Evolutionary conservation across 2,329 filamentous ascomycete species (phyloP).

Genomic region (Epichloe glyceriae): DNA sequence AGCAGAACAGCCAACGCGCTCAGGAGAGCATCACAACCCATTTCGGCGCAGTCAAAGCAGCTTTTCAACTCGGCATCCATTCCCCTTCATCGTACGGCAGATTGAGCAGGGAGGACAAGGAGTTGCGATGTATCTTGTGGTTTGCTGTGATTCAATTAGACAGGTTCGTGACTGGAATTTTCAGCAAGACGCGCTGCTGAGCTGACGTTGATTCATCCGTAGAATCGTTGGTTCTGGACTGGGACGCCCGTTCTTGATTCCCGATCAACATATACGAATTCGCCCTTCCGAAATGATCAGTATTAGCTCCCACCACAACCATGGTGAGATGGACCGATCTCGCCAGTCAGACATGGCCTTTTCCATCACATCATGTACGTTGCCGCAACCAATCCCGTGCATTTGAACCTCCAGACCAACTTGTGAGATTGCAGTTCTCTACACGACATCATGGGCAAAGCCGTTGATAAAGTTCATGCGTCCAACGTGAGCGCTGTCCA

Average conservation of each 20-base stretch:
- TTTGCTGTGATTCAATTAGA: slow-evolving; percentile 19
- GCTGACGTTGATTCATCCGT: background rate
- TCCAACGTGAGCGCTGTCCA: slow-evolving; percentile 10
- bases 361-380: slow-evolving; percentile 11
- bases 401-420: background rate
- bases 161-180: slow-evolving; percentile 7
- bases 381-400: background rate
- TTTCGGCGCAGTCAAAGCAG: slow-evolving; percentile 17
- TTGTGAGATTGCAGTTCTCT: slow-evolving; percentile 6
- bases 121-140: slow-evolving; percentile 17
- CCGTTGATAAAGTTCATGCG: slow-evolving; percentile 10
- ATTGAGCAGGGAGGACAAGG: slow-evolving; percentile 11
- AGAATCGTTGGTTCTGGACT: slow-evolving; percentile 12
- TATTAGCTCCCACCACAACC: background rate
- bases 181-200: background rate
- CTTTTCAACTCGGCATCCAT: slow-evolving; percentile 22
- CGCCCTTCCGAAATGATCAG: slow-evolving; percentile 4
- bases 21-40: slow-evolving; percentile 20
- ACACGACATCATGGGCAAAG: slow-evolving; percentile 10
- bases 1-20: slow-evolving; percentile 22
- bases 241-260: slow-evolving; percentile 12
- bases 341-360: slow-evolving; percentile 7
- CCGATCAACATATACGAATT: slow-evolving; percentile 6
- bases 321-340: background rate
- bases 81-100: slow-evolving; percentile 16